Conservation (phyloP, 495 filamentous ascomycete species). For the Niebla homalea region DNA sequence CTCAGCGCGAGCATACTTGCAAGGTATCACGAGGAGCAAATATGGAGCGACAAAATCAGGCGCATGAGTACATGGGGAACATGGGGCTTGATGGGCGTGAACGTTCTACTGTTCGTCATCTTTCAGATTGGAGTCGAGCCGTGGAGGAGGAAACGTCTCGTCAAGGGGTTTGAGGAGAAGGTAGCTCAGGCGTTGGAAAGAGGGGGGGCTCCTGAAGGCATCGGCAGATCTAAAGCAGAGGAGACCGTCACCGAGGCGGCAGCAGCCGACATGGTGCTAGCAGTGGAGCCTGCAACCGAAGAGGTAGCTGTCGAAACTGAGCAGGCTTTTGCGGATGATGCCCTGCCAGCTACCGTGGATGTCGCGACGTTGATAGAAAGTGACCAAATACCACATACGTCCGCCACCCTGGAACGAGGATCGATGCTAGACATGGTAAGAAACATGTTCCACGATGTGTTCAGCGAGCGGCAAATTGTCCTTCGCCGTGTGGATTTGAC, state of each 20-base stretch:
- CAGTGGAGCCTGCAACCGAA: constrained; percentile 13
- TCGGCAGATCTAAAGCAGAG: constrained; percentile 15
- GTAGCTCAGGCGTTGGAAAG: constrained; percentile 72
- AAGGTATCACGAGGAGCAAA: constrained; percentile 97
- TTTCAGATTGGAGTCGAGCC: constrained; percentile 92
- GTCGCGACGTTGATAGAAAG: constrained; percentile 1
- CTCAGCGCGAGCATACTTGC: constrained; percentile 69
- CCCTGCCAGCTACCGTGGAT: background rate
- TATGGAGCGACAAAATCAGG: constrained; percentile 96
- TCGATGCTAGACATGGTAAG: constrained; percentile 35
- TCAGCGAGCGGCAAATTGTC: constrained; percentile 56
- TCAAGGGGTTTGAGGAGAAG: constrained; percentile 64
- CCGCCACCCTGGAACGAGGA: background rate
- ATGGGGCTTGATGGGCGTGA: constrained; percentile 94
- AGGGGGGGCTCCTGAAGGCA: constrained; percentile 26
- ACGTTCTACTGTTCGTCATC: constrained; percentile 76
- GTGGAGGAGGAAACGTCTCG: constrained; percentile 69
- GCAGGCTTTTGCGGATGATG: background rate
- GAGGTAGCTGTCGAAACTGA: constrained; percentile 2
- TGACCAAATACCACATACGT: constrained; percentile 4
- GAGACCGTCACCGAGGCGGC: constrained; percentile 14
- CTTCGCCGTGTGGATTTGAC: constrained; percentile 65
- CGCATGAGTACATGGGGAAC: constrained; percentile 96
- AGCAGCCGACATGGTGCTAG: constrained; percentile 12
- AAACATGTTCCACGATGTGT: constrained; percentile 34